These are phyloP conservation scores for Zygosaccharomyces sapae DNA, from an alignment of 1,139 yeast genomes.

Conservation along the genomic window DNA sequence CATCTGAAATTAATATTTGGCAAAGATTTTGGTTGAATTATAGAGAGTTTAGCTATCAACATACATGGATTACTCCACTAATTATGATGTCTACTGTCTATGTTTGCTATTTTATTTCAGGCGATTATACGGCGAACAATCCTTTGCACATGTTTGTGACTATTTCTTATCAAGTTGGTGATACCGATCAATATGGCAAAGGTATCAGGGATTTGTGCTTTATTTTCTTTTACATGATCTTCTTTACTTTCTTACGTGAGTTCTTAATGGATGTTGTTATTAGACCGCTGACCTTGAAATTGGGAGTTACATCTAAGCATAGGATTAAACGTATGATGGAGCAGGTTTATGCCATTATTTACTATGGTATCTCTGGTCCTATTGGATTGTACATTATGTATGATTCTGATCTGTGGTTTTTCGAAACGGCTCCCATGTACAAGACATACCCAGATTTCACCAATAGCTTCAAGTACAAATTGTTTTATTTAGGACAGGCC, in stretches of 20 bases:
- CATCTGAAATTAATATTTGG: slow-evolving; percentile 21
- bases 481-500: slow-evolving; percentile 86
- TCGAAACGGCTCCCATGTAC: slow-evolving; percentile 79
- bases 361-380: slow-evolving; percentile 79
- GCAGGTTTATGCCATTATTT: slow-evolving; percentile 79
- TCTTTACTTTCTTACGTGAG: slow-evolving; percentile 88
- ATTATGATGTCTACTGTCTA: slow-evolving; percentile 43
- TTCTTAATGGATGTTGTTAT: slow-evolving; percentile 80
- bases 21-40: slow-evolving; percentile 51
- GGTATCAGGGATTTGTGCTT: slow-evolving; percentile 81
- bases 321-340: slow-evolving; percentile 84
- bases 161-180: slow-evolving; percentile 59
- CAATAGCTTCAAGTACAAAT: slow-evolving; percentile 66
- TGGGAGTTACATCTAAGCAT: slow-evolving; percentile 53
- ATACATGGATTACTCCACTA: slow-evolving; percentile 77
- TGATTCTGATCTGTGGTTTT: slow-evolving; percentile 79
- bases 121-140: slow-evolving; percentile 53
- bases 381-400: slow-evolving; percentile 87
- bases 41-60: slow-evolving; percentile 60
- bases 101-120: slow-evolving; percentile 45
- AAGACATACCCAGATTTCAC: slow-evolving; percentile 76
- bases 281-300: slow-evolving; percentile 58
- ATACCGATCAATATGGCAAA: slow-evolving; percentile 60
- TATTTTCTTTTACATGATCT: slow-evolving; percentile 73
- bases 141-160: slow-evolving; percentile 61